phyloP scores from a whole-genome alignment of 106 monocot species.

The Dendrobium officinale region DNA sequence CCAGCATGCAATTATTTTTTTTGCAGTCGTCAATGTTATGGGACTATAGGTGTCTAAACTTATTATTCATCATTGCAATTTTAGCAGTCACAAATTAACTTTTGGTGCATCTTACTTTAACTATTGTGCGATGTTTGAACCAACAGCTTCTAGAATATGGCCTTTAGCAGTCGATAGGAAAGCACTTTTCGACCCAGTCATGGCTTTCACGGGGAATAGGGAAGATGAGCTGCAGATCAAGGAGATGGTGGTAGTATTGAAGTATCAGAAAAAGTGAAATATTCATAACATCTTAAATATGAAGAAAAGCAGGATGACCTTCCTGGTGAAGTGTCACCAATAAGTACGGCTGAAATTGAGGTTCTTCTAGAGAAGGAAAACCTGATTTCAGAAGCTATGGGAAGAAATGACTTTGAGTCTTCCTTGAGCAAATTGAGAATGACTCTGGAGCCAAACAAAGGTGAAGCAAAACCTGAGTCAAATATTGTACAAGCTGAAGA shows the following conservation, averaged over 20 bases:
- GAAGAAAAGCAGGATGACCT: slow-evolving; percentile 13
- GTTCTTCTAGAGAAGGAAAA: slow-evolving; percentile 17
- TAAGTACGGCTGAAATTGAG: slow-evolving; percentile 13
- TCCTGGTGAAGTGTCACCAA: slow-evolving; percentile 18
- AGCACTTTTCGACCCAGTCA: slow-evolving; percentile 71
- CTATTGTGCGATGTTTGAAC: slow-evolving; percentile 5
- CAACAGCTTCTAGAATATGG: slow-evolving; percentile 70
- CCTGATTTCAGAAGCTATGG: slow-evolving; percentile 16
- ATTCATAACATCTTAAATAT: slow-evolving; percentile 15
- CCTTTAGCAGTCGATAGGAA: slow-evolving; percentile 52
- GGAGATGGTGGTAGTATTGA: slow-evolving; percentile 16
- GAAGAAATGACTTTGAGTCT: slow-evolving; percentile 5
- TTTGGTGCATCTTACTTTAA: neutral
- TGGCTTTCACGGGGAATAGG: slow-evolving; percentile 76
- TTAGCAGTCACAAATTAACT: neutral
- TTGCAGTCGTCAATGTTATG: neutral
- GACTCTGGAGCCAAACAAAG: slow-evolving; percentile 21
- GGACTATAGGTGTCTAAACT: neutral
- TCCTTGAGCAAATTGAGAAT: neutral
- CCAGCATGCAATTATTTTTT: neutral
- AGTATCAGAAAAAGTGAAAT: slow-evolving; percentile 28
- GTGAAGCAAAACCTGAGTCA: slow-evolving; percentile 14
- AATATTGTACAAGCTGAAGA: slow-evolving; percentile 20
- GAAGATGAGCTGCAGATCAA: slow-evolving; percentile 13
- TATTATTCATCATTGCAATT: neutral